A percentile compares a stretch with the other conserved stretches of the same genome.
Evolutionary conservation across 169 alveolate genomes (phyloP).

Genomic region (Plasmodium cynomolgi): DNA sequence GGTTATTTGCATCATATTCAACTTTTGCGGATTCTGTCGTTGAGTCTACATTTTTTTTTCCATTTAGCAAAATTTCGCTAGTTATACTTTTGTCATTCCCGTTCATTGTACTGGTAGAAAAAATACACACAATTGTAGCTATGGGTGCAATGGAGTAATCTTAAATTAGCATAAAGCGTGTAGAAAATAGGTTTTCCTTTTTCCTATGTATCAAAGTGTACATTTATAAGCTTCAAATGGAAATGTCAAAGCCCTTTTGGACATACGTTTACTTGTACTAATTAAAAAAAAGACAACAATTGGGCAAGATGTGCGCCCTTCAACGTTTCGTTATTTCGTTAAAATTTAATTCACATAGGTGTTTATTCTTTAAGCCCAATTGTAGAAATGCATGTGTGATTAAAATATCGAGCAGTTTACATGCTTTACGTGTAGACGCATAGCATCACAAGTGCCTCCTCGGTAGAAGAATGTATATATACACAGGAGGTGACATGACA

Average conservation of each 20-base stretch:
- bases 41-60: constrained; percentile 20
- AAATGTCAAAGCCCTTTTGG: constrained; percentile 1
- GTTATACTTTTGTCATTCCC: not conserved
- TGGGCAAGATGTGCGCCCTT: not conserved
- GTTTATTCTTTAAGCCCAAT: not conserved
- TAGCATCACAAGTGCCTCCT: not conserved
- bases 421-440: not conserved
- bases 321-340: not conserved
- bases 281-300: not conserved
- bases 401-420: not conserved
- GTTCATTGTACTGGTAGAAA: constrained; percentile 7
- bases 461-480: not conserved
- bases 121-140: not conserved
- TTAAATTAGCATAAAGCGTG: constrained; percentile 7
- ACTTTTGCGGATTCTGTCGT: constrained; percentile 12
- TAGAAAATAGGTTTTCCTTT: not conserved
- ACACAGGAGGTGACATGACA: not conserved
- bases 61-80: constrained; percentile 4
- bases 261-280: not conserved
- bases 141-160: not conserved
- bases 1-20: not conserved
- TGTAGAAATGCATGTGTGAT: not conserved
- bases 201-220: not conserved
- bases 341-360: not conserved
- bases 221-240: not conserved